Conservation (phyloP, 441 rosid genomes). For the Gossypium laxum region DNA sequence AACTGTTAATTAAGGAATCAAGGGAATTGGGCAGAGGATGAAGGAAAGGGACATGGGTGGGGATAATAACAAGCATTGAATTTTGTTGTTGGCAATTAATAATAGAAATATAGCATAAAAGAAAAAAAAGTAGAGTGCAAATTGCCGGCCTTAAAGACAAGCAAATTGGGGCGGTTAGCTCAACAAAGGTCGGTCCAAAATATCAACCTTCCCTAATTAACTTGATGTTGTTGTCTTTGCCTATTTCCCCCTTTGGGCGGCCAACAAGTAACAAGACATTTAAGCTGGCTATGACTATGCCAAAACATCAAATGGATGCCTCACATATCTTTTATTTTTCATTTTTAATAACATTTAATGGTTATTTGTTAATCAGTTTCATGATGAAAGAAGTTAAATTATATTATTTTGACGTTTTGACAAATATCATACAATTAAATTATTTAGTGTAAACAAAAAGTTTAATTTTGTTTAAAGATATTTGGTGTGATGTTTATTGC, state of each 20-base stretch:
- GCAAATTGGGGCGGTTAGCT: slow-evolving; percentile 14
- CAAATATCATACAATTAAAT: background rate
- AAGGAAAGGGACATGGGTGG: slow-evolving; percentile 17
- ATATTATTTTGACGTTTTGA: background rate
- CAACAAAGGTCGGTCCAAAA: slow-evolving; percentile 19
- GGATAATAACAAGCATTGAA: slow-evolving; percentile 10
- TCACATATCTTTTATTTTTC: background rate
- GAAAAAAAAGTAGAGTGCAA: background rate
- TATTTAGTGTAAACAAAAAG: background rate
- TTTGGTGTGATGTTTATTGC: background rate
- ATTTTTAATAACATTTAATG: no score
- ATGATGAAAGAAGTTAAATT: no score
- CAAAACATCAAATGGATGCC: background rate
- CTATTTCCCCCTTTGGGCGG: slow-evolving; percentile 28
- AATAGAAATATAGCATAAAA: background rate
- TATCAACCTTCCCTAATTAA: background rate
- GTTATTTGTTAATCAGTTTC: no score
- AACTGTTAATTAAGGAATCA: background rate
- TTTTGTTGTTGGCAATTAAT: slow-evolving; percentile 3
- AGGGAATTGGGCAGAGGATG: slow-evolving; percentile 14
- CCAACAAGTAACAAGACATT: slow-evolving; percentile 47
- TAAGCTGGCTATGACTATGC: slow-evolving; percentile 12
- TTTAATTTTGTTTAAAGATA: background rate
- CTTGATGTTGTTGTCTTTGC: slow-evolving; percentile 27
- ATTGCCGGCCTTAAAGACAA: slow-evolving; percentile 22